phyloP scores from a whole-genome alignment of 1,284 basidiomycete genomes.

The Sanghuangporus baumii region DNA sequence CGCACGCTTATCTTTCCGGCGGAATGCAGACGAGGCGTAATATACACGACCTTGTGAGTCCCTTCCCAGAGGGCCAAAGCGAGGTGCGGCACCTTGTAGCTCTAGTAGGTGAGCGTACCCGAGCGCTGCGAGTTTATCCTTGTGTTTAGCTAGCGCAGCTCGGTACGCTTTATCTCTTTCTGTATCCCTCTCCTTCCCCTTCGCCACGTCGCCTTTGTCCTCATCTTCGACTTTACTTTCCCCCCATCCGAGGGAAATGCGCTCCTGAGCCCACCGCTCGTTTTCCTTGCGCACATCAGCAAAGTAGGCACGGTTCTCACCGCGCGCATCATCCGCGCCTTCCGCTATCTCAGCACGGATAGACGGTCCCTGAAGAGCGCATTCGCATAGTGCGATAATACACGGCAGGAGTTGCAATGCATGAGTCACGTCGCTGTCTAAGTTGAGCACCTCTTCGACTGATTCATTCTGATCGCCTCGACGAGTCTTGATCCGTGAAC shows the following conservation, averaged over 20 bases:
- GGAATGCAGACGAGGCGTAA: slow-evolving; percentile 28
- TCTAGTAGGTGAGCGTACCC: slow-evolving; percentile 29
- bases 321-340: slow-evolving; percentile 47
- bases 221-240: slow-evolving; percentile 22
- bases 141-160: slow-evolving; percentile 22
- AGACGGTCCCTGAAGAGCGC: slow-evolving; percentile 37
- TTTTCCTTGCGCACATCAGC: slow-evolving; percentile 44
- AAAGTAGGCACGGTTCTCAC: slow-evolving; percentile 41
- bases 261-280: slow-evolving; percentile 38
- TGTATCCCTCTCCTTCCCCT: neutral
- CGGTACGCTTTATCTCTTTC: slow-evolving; percentile 3
- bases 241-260: slow-evolving; percentile 29
- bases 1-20: slow-evolving; percentile 23
- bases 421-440: slow-evolving; percentile 30
- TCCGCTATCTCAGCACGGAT: slow-evolving; percentile 56
- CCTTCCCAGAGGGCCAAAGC: slow-evolving; percentile 31
- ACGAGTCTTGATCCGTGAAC: slow-evolving; percentile 25
- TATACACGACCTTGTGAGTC: slow-evolving; percentile 35
- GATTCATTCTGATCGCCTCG: slow-evolving; percentile 33
- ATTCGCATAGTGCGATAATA: slow-evolving; percentile 50
- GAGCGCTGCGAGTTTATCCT: slow-evolving; percentile 25
- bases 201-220: slow-evolving; percentile 9
- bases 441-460: slow-evolving; percentile 28
- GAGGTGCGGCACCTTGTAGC: slow-evolving; percentile 24
- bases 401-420: slow-evolving; percentile 64